Base-by-base conservation (phyloP, 805 yeast species). In the Maudiozyma turicensis region DNA sequence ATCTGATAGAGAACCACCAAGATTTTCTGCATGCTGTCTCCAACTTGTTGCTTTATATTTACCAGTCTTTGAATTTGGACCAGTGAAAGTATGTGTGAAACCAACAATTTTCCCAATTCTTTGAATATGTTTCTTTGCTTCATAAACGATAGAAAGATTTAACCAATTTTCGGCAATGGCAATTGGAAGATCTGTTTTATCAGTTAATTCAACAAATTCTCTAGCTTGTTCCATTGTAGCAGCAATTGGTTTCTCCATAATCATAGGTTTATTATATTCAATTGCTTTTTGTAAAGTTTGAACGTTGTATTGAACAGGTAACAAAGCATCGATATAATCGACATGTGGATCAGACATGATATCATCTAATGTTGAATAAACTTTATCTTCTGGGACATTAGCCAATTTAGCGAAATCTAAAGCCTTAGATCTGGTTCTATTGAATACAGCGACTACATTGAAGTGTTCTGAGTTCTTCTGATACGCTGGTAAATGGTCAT, bases 181-280 rank as follows among this genome's bases (percentile, higher is more conserved):
- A 46, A 89, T 77, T 13, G 91, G 88, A 15, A 86, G 58, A 31
- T 79, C 79, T 14, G 89, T 71, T 8, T 72, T 58, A 46, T 73
- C 73, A 40, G 88, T 70, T 42, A 90, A 60, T 52, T 78, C 65
- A 40, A 89, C 96, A 50, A 90, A 80, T 65, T 85, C 82, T 50
- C 71, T 74, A 20, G 96, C 96, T 62, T 87, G 95, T 7, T 72
- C 77, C 56, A 90, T 65, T 51, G 76, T 81, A 37, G 95, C 95
- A 29, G 96, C 91, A 63, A 90, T 81, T 54, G 98, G 98, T 70
- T 90, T 90, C 65, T 90, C 98, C 58, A 90, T 66, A 40, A 79
- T 73, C 43, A 89, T 72, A 48, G 95, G 91, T 69, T 89, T 90
- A 46, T 80, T 78, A 56, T 84, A 74, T 45, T 76, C 74, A 48